Base-by-base conservation (phyloP, 2,329 filamentous ascomycete genomes). In the Cladosporium sp. region DNA sequence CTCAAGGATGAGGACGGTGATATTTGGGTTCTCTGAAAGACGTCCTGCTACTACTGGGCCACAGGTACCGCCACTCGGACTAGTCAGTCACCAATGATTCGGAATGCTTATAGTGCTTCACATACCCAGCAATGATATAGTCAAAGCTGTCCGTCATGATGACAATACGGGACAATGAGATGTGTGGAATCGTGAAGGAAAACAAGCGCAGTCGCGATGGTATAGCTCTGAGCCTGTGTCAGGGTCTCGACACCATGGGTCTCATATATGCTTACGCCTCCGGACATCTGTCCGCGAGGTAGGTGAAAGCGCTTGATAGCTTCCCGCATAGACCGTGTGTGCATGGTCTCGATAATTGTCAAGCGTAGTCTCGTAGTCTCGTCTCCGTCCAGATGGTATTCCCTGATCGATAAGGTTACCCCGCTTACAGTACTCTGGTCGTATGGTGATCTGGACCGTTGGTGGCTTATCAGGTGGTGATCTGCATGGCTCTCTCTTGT, bases 41-140 rank as follows among this genome's bases (percentile, higher is more conserved):
- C 66, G 62, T 19, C 61, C 60, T 20, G 66, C 65, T 17, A 67
- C 60, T 13, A 66, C 63, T 20, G 60, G 61, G 17, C 65, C 65
- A 39, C 58, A 62, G n/a, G 65, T 67, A 10, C 65, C 65, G 9
- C 65, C 65, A 51, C 64, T 63, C 19, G 17, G 32, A 32, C 20
- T 3, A 13, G 49, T 60, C 60, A 59, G 51, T 40, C 15, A 13
- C 49, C 15, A 9, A 19, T 15, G 3, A 28, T 17, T 15, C 2
- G 8, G 40, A n/a, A 13, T 10, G 6, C 52, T 10, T 8, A 22
- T 25, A 22, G n/a, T 4, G 4, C 53, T 37, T 52, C 62, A 62
- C 65, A 61, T 51, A 59, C 65, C 64, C 65, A 63, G 58, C 59
- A 60, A 68, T 62, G 25, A 68, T 56, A 42, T 62, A 68, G 51